Evolutionary conservation across 2,329 filamentous ascomycete genomes (phyloP), one percentile per base, ranked within the genome.

Genomic region (Cryphonectria carpinicola): DNA sequence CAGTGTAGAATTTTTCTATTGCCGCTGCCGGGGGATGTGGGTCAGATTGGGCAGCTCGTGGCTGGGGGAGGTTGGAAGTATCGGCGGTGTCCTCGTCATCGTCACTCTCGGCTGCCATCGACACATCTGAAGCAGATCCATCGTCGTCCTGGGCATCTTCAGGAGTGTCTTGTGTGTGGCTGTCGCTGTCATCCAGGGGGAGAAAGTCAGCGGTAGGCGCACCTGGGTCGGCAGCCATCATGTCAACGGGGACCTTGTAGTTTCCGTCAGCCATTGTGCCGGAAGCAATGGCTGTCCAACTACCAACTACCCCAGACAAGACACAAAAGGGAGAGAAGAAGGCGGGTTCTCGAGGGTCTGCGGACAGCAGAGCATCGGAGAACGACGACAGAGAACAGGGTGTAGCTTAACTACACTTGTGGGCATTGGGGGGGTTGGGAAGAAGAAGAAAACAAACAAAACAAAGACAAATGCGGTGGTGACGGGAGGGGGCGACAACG

Each of bases 61-160:
- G 65, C 58, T 66, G 66, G 28, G 69, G 41, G 13, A 41, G 37
- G 37, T 39, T 43, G 19, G 65, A 54, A 39, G 58, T 14, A 43
- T 60, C 56, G 49, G 58, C 67, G 56, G 78, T 75, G 68, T 73
- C 72, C 71, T 77, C 73, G 70, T 77, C 77, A 54, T 78, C 77
- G 41, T 79, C 79, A 25, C 75, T 76, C 41, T 80, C 78, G 56
- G 76, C 75, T 67, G 76, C 77, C 79, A 81, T 81, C 58, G 79
- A 80, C 61, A 80, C 73, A 73, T 81, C 79, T 5, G 79, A 80
- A 62, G 71, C 75, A 49, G 79, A 80, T 64, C 77, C 75, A 73
- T 76, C 73, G 66, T 62, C 64, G 58, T 71, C 68, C 60, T 52
- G 62, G 54, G 22, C 67, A 39, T 49, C 52, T 22, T 43, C 39